Base-by-base conservation (phyloP, 2,329 filamentous ascomycete genomes). In the Curvularia spicifera region DNA sequence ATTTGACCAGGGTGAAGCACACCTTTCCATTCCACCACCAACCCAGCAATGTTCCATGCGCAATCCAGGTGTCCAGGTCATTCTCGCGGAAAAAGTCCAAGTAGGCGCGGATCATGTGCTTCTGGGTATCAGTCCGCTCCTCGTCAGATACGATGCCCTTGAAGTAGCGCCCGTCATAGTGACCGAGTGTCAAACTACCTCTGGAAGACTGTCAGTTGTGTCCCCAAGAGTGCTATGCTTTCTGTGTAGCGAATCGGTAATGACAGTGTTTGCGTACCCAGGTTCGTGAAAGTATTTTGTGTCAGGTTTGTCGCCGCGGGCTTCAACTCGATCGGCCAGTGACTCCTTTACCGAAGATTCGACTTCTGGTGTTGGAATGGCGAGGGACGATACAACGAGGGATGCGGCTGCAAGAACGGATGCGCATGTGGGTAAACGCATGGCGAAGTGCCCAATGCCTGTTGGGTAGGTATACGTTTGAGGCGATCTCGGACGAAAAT, bases 11-110 rank as follows among this genome's bases (percentile, higher is more conserved):
- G 0, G 10, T 53, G 22, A 40, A n/a, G 47, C 60, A n/a, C 74
- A 84, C 83, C 77, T 81, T 81, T 55, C 81, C 81, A 73, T 92
- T 94, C 91, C 91, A 96, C 90, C 90, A 95, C 91, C 91, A 96
- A 12, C 91, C 91, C 22, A 96, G 80, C 49, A 95, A 79, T 4
- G 91, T 93, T 48, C 91, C 91, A 75, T 96, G 91, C 39, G 91
- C 91, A 58, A 96, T 86, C 91, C 91, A 95, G 0, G 91, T 94
- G 77, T 94, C 90, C 61, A 92, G 78, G 6, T 86, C 85, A 53
- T 88, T 81, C 18, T 84, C 80, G 44, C 81, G 79, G 75, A 91
- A 89, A 55, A 85, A 87, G 45, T 82, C 81, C 44, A 95, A 83
- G 78, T 95, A 95, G 51, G 90, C 88, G 61, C 87, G 85, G 64